These are phyloP conservation scores for Biscogniauxia marginata DNA, from an alignment of 2,329 filamentous ascomycete genomes.

Conservation along the genomic window DNA sequence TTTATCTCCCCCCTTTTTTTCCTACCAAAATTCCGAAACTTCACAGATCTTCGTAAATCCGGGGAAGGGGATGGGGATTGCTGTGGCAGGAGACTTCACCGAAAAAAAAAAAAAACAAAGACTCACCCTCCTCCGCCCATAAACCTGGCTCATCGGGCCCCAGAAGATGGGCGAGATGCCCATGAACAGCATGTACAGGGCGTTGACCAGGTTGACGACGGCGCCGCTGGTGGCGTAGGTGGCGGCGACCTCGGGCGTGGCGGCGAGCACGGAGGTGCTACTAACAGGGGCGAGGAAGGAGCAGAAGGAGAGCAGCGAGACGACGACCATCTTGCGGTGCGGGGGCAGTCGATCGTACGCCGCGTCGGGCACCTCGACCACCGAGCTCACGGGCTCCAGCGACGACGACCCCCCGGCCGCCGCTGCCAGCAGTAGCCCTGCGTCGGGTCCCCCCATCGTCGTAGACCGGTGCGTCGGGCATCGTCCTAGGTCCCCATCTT, in stretches of 20 bases:
- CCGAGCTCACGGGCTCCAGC: conserved; percentile 29
- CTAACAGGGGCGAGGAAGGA: conserved; percentile 74
- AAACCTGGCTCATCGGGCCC: conserved; percentile 68
- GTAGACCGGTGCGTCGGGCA: conserved; percentile 31
- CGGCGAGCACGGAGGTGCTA: conserved; percentile 70
- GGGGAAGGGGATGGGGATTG: no score
- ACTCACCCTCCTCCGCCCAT: conserved; percentile 57
- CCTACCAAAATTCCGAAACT: no score
- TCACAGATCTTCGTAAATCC: no score
- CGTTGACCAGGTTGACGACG: conserved; percentile 73
- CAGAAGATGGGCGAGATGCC: conserved; percentile 68
- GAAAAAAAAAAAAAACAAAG: not conserved
- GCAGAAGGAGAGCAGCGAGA: conserved; percentile 69
- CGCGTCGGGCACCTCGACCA: conserved; percentile 46
- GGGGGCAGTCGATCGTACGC: conserved; percentile 65
- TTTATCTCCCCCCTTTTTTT: no score
- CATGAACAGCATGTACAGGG: conserved; percentile 70
- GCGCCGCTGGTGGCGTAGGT: conserved; percentile 64
- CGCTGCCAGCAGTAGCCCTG: no score
- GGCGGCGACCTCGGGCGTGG: conserved; percentile 69
- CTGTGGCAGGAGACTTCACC: no score
- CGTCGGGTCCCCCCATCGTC: conserved; percentile 28
- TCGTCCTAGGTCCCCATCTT: conserved; percentile 21
- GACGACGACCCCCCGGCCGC: no score
- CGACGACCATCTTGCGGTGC: conserved; percentile 64